Conservation (phyloP, 2,329 filamentous ascomycete genomes). For the Aureobasidium sp. region DNA sequence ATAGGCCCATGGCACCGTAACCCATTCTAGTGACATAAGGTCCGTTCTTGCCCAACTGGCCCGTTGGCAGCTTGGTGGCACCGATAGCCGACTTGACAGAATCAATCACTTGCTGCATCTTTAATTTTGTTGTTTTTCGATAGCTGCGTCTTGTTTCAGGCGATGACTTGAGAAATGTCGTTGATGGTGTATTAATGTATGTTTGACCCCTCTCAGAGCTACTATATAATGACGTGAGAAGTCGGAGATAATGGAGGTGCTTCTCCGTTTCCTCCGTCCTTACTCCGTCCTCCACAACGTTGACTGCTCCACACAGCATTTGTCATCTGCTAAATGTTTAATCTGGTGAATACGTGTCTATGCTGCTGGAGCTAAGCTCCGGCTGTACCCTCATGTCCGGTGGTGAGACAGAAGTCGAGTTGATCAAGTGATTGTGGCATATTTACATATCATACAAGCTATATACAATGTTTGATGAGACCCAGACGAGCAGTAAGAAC, state of each 20-base stretch:
- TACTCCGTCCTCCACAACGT: neutral
- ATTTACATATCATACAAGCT: neutral
- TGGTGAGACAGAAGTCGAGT: neutral
- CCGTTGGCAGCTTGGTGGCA: slow-evolving; percentile 32
- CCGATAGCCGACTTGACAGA: slow-evolving; percentile 19
- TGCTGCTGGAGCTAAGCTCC: neutral
- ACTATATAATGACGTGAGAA: neutral
- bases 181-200: neutral
- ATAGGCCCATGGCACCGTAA: slow-evolving; percentile 49
- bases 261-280: neutral
- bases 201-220: neutral
- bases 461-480: neutral
- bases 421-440: neutral
- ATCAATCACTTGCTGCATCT: slow-evolving; percentile 19
- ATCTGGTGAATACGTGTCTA: neutral
- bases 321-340: neutral
- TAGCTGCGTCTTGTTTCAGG: neutral
- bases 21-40: slow-evolving; percentile 46
- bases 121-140: neutral
- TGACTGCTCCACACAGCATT: neutral
- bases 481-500: neutral
- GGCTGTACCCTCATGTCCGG: neutral
- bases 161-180: neutral
- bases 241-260: neutral
- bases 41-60: slow-evolving; percentile 46